A percentile compares a stretch with the other conserved stretches of the same genome.
Conservation (phyloP, 352 stramenopile species). For the Pythium vanterpoolii region DNA sequence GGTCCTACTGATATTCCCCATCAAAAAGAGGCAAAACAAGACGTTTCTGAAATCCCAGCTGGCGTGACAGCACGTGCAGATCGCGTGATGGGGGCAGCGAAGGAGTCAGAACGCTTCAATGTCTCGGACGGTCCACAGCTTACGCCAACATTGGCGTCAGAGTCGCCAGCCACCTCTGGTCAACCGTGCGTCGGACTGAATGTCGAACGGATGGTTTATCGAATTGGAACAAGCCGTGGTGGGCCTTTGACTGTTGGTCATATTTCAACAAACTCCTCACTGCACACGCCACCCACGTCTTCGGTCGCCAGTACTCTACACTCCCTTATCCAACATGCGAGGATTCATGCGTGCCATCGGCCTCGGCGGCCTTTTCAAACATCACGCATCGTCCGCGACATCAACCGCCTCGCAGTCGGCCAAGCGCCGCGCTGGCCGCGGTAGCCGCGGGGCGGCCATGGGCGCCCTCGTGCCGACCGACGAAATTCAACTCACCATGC, state of each 20-base stretch:
- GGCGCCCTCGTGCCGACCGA: conserved; percentile 18
- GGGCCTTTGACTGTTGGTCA: background rate
- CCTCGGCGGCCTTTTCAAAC: conserved; percentile 51
- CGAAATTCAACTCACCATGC: conserved; percentile 19
- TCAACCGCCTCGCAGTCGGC: background rate
- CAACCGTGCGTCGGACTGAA: background rate
- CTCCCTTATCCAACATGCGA: conserved; percentile 41
- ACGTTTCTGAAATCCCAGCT: background rate
- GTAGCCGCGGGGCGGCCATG: conserved; percentile 5
- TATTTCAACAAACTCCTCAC: conserved; percentile 2
- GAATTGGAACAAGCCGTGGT: background rate
- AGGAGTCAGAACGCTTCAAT: conserved; percentile 7
- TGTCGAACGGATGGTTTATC: background rate
- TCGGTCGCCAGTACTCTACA: conserved; percentile 2
- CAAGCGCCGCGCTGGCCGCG: conserved; percentile 3
- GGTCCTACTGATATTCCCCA: too few species aligned
- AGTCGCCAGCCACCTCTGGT: background rate
- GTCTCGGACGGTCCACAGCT: background rate
- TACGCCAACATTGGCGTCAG: background rate
- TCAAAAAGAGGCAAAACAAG: too few species aligned
- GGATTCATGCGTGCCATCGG: conserved; percentile 64
- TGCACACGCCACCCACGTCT: background rate
- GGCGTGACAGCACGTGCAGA: background rate
- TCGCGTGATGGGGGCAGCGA: background rate
- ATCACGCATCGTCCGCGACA: background rate